Evolutionary conservation across 306 rosid species (phyloP).

Genomic region (Quercus agrifolia): DNA sequence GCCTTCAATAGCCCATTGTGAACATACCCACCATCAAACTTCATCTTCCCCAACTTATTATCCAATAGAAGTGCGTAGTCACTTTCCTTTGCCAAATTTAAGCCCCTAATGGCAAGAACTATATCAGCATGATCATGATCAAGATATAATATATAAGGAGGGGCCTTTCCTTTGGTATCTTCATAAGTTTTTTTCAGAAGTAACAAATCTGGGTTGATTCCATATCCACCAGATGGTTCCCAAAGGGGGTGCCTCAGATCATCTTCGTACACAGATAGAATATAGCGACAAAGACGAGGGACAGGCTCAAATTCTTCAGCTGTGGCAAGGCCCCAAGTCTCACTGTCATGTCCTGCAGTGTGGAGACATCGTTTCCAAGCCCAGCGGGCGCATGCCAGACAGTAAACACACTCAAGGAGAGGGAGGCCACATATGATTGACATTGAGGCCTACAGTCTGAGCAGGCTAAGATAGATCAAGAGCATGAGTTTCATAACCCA

Average conservation of each 20-base stretch:
- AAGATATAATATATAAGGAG: conserved; percentile 74
- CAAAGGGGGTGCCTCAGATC: conserved; percentile 72
- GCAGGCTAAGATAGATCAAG: conserved; percentile 17
- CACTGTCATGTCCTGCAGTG: conserved; percentile 95
- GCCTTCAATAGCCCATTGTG: conserved; percentile 91
- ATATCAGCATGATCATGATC: conserved; percentile 75
- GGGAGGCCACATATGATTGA: conserved; percentile 75
- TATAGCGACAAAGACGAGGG: conserved; percentile 87
- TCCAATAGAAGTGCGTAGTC: conserved; percentile 86
- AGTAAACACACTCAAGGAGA: conserved; percentile 87
- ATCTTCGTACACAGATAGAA: conserved; percentile 84
- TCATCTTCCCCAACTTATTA: conserved; percentile 73
- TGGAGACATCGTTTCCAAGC: conserved; percentile 92
- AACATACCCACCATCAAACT: conserved; percentile 92
- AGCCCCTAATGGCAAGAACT: conserved; percentile 84
- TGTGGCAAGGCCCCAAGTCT: conserved; percentile 76
- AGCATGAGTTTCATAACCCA: conserved; percentile 10
- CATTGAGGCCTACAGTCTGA: conserved; percentile 45
- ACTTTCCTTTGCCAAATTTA: conserved; percentile 83
- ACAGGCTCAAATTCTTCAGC: conserved; percentile 81
- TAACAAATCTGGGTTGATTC: conserved; percentile 70
- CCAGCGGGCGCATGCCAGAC: conserved; percentile 92
- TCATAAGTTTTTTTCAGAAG: conserved; percentile 46
- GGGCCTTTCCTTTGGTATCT: conserved; percentile 66
- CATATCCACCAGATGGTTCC: conserved; percentile 87